phyloP scores from a whole-genome alignment of 805 yeast genomes.

The Candida berthetii region DNA sequence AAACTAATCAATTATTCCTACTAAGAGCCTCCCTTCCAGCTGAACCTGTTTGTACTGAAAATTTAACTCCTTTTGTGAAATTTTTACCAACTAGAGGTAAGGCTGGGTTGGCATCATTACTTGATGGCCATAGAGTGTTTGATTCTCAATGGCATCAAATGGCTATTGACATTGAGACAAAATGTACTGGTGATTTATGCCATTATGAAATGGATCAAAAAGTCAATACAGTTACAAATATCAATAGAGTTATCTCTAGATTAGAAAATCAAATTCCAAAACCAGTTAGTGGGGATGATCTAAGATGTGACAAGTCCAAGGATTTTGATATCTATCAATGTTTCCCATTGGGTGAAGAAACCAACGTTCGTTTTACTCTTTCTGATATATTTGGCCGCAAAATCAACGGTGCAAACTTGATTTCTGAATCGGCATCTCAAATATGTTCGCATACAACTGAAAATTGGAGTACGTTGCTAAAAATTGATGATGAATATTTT shows the following conservation, averaged over 20 bases:
- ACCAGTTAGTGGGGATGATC: conserved; percentile 64
- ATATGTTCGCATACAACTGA: conserved; percentile 38
- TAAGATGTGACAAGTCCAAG: conserved; percentile 68
- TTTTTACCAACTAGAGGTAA: conserved; percentile 88
- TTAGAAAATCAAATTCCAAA: conserved; percentile 67
- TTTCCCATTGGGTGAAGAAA: conserved; percentile 62
- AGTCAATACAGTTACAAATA: conserved; percentile 68
- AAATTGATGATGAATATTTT: conserved; percentile 20
- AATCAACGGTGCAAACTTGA: conserved; percentile 58
- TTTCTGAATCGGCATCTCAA: conserved; percentile 37
- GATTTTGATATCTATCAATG: conserved; percentile 61
- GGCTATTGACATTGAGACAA: conserved; percentile 73
- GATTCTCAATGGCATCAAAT: conserved; percentile 93
- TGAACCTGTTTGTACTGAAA: conserved; percentile 96
- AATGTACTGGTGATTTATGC: conserved; percentile 40
- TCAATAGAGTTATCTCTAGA: conserved; percentile 61
- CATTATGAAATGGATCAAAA: conserved; percentile 52
- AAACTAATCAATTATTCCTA: conserved; percentile 39
- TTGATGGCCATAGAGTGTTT: conserved; percentile 87
- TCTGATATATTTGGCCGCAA: conserved; percentile 64
- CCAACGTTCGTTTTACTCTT: conserved; percentile 43
- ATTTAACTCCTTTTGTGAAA: conserved; percentile 88
- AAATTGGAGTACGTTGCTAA: conserved; percentile 40
- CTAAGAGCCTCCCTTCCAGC: conserved; percentile 86
- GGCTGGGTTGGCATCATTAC: conserved; percentile 76